Evolutionary conservation across 164 flowering plant species (phyloP).

Genomic region (Aristolochia contorta): DNA sequence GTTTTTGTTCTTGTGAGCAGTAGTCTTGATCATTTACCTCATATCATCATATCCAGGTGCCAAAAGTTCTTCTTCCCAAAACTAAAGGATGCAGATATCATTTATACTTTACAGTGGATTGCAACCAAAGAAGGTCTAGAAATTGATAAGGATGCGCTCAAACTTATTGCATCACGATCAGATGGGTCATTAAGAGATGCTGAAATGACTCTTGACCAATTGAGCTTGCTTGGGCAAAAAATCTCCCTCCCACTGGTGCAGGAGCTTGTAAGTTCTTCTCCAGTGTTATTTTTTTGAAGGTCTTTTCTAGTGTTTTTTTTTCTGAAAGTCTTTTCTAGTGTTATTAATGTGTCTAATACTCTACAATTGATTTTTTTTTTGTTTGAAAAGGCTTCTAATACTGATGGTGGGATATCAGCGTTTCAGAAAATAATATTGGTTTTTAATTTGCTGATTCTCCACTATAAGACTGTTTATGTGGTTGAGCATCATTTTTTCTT

Average conservation of each 20-base stretch:
- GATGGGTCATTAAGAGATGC: constrained; percentile 98
- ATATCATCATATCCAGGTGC: constrained; percentile 83
- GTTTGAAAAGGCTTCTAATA: too few species aligned
- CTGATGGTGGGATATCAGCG: too few species aligned
- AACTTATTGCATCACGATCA: constrained; percentile 87
- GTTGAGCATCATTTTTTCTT: too few species aligned
- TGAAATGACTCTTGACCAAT: constrained; percentile 97
- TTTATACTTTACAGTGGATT: constrained; percentile 74
- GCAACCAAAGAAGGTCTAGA: constrained; percentile 75
- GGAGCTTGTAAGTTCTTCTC: constrained; percentile 61
- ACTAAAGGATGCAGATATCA: constrained; percentile 87
- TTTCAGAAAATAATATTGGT: too few species aligned
- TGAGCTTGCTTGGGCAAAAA: constrained; percentile 89
- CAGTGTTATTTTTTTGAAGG: neutral
- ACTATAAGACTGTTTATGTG: too few species aligned
- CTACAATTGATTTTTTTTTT: too few species aligned
- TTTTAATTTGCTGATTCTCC: too few species aligned
- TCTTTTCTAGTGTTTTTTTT: neutral
- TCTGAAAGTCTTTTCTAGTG: neutral
- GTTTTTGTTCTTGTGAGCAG: constrained; percentile 83
- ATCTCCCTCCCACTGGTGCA: constrained; percentile 81
- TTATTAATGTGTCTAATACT: neutral
- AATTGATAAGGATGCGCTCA: constrained; percentile 83
- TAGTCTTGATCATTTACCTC: constrained; percentile 84
- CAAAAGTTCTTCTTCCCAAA: constrained; percentile 97